Evolutionary conservation across 306 rosid species (phyloP).

Genomic region (Gastrolobium villosum): DNA sequence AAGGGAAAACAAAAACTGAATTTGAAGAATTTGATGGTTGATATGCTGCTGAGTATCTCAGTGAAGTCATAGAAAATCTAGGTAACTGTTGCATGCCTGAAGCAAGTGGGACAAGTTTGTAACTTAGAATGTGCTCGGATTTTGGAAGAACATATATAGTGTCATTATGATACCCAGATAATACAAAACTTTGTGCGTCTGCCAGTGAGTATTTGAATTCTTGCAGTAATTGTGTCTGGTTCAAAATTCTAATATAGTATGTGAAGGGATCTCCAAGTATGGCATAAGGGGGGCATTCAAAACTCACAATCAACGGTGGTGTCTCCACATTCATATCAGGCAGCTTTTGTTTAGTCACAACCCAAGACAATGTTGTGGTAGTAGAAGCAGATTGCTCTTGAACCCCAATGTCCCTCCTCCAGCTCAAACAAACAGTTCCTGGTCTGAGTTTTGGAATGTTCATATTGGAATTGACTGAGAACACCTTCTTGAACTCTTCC

Average conservation of each 20-base stretch:
- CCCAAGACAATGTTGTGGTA: slow-evolving; percentile 50
- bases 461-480: slow-evolving; percentile 62
- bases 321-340: slow-evolving; percentile 76
- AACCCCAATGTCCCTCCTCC: slow-evolving; percentile 78
- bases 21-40: slow-evolving; percentile 66
- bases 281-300: slow-evolving; percentile 93
- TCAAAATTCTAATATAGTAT: slow-evolving; percentile 67
- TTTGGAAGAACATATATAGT: slow-evolving; percentile 82
- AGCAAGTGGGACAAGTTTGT: slow-evolving; percentile 92
- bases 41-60: slow-evolving; percentile 82
- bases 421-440: slow-evolving; percentile 78
- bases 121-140: slow-evolving; percentile 76
- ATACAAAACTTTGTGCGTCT: slow-evolving; percentile 87
- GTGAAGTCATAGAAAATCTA: slow-evolving; percentile 74
- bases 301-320: slow-evolving; percentile 80
- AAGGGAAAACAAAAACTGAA: slow-evolving; percentile 80
- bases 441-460: slow-evolving; percentile 64
- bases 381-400: slow-evolving; percentile 59
- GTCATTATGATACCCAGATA: slow-evolving; percentile 86
- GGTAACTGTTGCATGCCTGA: slow-evolving; percentile 87
- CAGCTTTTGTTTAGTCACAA: slow-evolving; percentile 69
- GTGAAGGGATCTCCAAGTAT: slow-evolving; percentile 90
- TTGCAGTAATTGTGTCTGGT: slow-evolving; percentile 84
- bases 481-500: slow-evolving; percentile 92
- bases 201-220: slow-evolving; percentile 82